Evolutionary conservation across 2,329 filamentous ascomycete genomes (phyloP).

Genomic region (Geosmithia flava): DNA sequence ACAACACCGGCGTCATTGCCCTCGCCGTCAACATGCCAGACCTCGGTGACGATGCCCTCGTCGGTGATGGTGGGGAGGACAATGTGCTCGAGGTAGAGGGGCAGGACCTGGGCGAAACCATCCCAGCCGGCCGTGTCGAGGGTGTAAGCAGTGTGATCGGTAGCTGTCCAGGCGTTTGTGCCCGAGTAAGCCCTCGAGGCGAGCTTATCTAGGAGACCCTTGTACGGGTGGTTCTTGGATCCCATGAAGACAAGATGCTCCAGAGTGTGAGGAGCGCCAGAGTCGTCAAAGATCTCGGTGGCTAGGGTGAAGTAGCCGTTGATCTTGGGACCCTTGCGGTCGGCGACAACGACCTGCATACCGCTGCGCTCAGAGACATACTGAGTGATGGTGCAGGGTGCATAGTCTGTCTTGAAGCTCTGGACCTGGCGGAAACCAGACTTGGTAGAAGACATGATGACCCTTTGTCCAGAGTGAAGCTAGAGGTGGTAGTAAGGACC

Average conservation of each 20-base stretch:
- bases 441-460: conserved; percentile 40
- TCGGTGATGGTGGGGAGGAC: conserved; percentile 87
- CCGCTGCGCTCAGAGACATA: conserved; percentile 94
- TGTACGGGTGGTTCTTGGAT: conserved; percentile 86
- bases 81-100: conserved; percentile 90
- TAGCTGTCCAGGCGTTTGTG: conserved; percentile 96
- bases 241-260: conserved; percentile 82
- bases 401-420: conserved; percentile 81
- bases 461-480: neutral
- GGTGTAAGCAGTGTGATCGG: conserved; percentile 92
- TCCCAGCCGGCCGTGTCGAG: conserved; percentile 95
- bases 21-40: conserved; percentile 87
- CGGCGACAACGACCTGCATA: conserved; percentile 86
- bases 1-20: conserved; percentile 95
- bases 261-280: conserved; percentile 79
- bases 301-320: conserved; percentile 91
- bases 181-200: conserved; percentile 85
- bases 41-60: conserved; percentile 86
- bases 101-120: conserved; percentile 87
- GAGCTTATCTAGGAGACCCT: conserved; percentile 88
- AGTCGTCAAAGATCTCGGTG: conserved; percentile 96
- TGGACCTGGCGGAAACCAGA: conserved; percentile 72
- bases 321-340: conserved; percentile 88
- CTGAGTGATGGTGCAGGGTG: conserved; percentile 76
- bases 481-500: neutral